phyloP scores from a whole-genome alignment of 1,284 basidiomycete genomes.

The Erythrobasidium hasegawianum region DNA sequence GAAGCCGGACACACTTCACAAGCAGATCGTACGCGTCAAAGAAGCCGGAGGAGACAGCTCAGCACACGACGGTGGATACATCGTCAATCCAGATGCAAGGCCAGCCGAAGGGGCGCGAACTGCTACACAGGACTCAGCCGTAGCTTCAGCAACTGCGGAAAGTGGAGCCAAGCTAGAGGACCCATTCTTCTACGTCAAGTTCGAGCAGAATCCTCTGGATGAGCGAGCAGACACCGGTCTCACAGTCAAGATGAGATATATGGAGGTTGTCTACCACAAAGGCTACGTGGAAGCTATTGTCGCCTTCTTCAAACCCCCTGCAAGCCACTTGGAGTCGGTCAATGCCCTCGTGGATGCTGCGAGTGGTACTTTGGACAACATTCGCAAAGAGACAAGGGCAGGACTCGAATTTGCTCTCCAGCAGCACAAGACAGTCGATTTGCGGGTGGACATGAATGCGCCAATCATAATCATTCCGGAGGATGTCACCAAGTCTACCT shows the following conservation, averaged over 20 bases:
- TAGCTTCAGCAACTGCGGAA: too few relatives aligned
- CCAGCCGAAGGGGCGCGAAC: slow-evolving; percentile 2
- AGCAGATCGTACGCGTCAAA: slow-evolving; percentile 92
- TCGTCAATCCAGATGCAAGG: slow-evolving; percentile 35
- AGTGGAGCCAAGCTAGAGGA: slow-evolving; percentile 53
- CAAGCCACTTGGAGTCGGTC: slow-evolving; percentile 91
- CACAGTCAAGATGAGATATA: slow-evolving; percentile 85
- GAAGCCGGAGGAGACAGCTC: slow-evolving; percentile 47
- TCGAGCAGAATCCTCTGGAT: slow-evolving; percentile 90
- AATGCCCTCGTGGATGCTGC: slow-evolving; percentile 68
- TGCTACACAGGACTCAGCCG: slow-evolving; percentile 40
- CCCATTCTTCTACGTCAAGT: slow-evolving; percentile 88
- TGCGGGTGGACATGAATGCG: slow-evolving; percentile 93
- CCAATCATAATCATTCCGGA: slow-evolving; percentile 97
- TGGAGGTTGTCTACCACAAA: slow-evolving; percentile 96
- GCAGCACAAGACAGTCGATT: slow-evolving; percentile 90
- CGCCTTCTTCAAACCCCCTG: slow-evolving; percentile 90
- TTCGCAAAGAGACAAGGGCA: slow-evolving; percentile 91
- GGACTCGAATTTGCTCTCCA: slow-evolving; percentile 91
- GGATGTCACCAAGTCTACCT: slow-evolving; percentile 65
- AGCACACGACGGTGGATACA: slow-evolving; percentile 12
- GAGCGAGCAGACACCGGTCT: slow-evolving; percentile 88
- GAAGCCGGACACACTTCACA: slow-evolving; percentile 73
- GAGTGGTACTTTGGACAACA: slow-evolving; percentile 87
- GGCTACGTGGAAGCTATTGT: slow-evolving; percentile 91